These are phyloP conservation scores for Jackrogersella multiformis DNA, from an alignment of 495 filamentous ascomycete genomes.

Conservation along the genomic window DNA sequence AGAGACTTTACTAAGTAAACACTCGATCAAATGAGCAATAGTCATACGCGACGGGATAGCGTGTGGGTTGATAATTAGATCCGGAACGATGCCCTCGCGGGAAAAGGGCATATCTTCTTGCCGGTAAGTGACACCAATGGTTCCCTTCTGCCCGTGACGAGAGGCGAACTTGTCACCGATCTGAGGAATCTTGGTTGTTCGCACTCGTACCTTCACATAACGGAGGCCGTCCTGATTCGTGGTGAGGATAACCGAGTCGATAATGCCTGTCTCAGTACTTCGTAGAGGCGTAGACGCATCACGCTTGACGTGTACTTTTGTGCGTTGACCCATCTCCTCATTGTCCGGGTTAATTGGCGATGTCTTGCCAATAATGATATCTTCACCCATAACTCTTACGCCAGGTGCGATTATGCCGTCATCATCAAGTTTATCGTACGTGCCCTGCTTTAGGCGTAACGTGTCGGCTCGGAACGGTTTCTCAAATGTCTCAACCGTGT, in stretches of 20 bases:
- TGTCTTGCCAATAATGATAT: slow-evolving; percentile 99
- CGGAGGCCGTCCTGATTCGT: slow-evolving; percentile 90
- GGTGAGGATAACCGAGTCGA: slow-evolving; percentile 91
- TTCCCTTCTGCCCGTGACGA: slow-evolving; percentile 98
- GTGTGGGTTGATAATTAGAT: slow-evolving; percentile 99
- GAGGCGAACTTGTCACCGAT: slow-evolving; percentile 99
- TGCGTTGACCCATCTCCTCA: slow-evolving; percentile 92
- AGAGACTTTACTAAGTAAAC: slow-evolving; percentile 93
- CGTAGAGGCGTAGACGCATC: slow-evolving; percentile 94
- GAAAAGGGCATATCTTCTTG: slow-evolving; percentile 99
- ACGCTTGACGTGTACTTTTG: slow-evolving; percentile 87
- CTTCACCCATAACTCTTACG: slow-evolving; percentile 92
- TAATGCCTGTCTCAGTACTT: slow-evolving; percentile 94
- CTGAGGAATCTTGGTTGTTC: slow-evolving; percentile 97
- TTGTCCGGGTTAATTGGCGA: slow-evolving; percentile 91
- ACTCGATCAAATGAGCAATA: slow-evolving; percentile 99
- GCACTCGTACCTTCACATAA: slow-evolving; percentile 96
- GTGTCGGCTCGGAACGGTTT: slow-evolving; percentile 91
- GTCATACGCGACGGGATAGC: slow-evolving; percentile 99
- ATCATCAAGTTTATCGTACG: slow-evolving; percentile 96
- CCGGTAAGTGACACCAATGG: slow-evolving; percentile 96
- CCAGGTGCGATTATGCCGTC: slow-evolving; percentile 94
- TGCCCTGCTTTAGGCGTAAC: slow-evolving; percentile 88
- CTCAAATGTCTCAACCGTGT: slow-evolving; percentile 90
- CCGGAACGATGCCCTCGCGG: slow-evolving; percentile 86